Percentiles rank a stretch among this genome's conserved stretches.
Evolutionary conservation across 1,284 basidiomycete genomes (phyloP).

Genomic region (Puccinia polysora): DNA sequence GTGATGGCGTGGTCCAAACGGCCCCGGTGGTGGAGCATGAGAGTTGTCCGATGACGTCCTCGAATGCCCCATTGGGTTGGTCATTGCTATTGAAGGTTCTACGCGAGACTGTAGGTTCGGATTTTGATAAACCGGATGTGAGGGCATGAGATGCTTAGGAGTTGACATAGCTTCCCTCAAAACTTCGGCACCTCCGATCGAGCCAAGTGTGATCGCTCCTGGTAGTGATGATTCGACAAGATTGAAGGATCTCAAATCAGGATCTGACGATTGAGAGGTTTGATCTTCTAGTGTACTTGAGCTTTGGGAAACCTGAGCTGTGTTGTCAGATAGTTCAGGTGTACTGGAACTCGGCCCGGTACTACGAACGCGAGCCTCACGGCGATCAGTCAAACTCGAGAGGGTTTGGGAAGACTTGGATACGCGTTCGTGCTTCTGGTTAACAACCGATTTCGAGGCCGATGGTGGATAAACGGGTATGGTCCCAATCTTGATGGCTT

Average conservation of each 20-base stretch:
- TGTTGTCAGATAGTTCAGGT: conserved; percentile 21
- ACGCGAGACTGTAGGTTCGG: conserved; percentile 2
- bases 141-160: not conserved
- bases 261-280: conserved; percentile 1
- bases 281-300: conserved; percentile 26
- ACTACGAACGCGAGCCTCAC: not conserved
- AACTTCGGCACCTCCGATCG: conserved; percentile 19
- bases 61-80: conserved; percentile 14
- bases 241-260: not conserved
- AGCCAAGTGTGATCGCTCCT: conserved; percentile 13
- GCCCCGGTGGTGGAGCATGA: not conserved
- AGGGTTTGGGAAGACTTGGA: conserved; percentile 7
- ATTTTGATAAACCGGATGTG: not conserved
- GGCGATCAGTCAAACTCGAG: not conserved
- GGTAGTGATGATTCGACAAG: not conserved
- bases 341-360: conserved; percentile 9
- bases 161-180: conserved; percentile 29
- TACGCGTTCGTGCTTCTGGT: not conserved
- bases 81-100: not conserved
- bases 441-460: not conserved
- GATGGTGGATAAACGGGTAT: conserved; percentile 26
- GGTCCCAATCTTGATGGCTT: conserved; percentile 32
- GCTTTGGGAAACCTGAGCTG: conserved; percentile 4
- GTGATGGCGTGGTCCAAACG: not conserved
- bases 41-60: conserved; percentile 4